phyloP scores from a whole-genome alignment of 176 grass and related monocot species.

The Melocanna baccifera region DNA sequence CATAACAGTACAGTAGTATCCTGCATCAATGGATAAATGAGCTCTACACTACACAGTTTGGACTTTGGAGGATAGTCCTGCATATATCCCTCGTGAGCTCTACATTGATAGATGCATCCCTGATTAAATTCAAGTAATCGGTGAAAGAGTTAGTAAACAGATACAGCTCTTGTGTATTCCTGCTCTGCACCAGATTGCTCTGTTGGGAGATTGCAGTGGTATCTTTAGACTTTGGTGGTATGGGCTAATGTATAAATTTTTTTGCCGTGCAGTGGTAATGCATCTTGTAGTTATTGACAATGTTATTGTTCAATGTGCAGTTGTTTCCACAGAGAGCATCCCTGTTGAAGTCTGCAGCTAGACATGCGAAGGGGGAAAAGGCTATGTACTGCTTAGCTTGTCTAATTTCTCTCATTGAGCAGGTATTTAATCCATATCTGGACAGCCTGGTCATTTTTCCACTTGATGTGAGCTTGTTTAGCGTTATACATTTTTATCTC shows the following conservation, averaged over 20 bases:
- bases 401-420: conserved; percentile 86
- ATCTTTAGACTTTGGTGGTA: not conserved
- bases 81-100: not conserved
- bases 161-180: not conserved
- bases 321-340: conserved; percentile 60
- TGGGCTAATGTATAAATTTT: not conserved
- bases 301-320: conserved; percentile 47
- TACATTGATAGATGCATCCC: not conserved
- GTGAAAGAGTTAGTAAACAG: not conserved
- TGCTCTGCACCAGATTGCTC: not conserved
- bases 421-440: conserved; percentile 43
- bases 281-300: conserved; percentile 13
- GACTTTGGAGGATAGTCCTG: not conserved
- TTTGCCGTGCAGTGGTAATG: not conserved
- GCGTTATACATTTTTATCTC: conserved; percentile 34
- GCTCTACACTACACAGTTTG: not conserved
- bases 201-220: not conserved
- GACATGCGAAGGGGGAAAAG: conserved; percentile 52
- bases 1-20: not conserved
- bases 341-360: conserved; percentile 53
- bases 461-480: conserved; percentile 10
- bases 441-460: not conserved
- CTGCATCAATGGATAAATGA: not conserved
- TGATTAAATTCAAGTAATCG: not conserved
- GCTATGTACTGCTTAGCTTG: conserved; percentile 80